Base-by-base conservation (phyloP, 2,329 filamentous ascomycete genomes). In the Orbilia quercus region DNA sequence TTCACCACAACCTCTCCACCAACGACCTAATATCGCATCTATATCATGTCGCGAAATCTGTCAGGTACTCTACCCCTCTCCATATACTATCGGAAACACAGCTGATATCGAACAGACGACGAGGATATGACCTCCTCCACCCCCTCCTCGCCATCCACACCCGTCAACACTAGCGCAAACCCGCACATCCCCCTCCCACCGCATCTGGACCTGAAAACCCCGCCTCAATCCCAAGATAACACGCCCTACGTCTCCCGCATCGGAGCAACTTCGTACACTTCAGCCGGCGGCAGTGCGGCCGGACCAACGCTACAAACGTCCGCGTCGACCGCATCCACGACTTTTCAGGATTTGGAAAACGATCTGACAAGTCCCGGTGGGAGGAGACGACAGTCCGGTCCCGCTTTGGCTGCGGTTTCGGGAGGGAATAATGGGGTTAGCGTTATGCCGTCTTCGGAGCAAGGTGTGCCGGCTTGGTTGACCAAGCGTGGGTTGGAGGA, bases 41-140 rank as follows among this genome's bases (percentile, higher is more conserved):
- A 28, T 16, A 45, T n/a, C 55, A 65, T 73, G 69, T 73, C 69
- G 36, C 60, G 57, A 36, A 73, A 62, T 22, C 53, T 73, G 22
- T 73, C 69, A 66, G 69, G 69, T 73, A 64, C 0, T 44, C 28
- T n/a, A 40, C 3, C 23, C 23, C 42, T 31, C n/a, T 22, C n/a
- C n/a, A n/a, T 42, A 31, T 7, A 28, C 16, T 18, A 34, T 58
- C 31, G 38, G 9, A 42, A 5, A 38, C 4, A 23, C 22, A 28
- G 22, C 50, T 62, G 44, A 59, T 11, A 28, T 7, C 14, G 7
- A 16, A 2, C 38, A 73, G 69, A 73, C 47, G 69, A 73, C 40
- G 69, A 73, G 60, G 69, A 73, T 23, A 73, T 73, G 69, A 66
- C 63, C 31, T 73, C 69, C 60, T 73, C 69, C 36, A 66, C 50